A percentile compares a stretch with the other conserved stretches of the same genome.
Evolutionary conservation across 768 basidiomycete species (phyloP).

Genomic region (Boletellus emodensis): DNA sequence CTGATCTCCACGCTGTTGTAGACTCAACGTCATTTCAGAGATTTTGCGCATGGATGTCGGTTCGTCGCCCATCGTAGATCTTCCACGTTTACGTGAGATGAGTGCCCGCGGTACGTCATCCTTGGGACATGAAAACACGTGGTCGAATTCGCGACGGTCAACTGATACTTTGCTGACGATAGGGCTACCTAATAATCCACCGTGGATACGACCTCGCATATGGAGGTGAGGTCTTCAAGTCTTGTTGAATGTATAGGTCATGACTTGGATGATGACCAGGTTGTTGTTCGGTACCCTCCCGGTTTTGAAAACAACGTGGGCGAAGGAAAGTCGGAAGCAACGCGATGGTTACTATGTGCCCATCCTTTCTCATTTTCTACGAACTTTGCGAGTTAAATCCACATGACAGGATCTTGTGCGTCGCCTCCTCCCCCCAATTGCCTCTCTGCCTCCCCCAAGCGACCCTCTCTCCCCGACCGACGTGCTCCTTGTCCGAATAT

Average conservation of each 20-base stretch:
- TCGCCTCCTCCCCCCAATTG: constrained; percentile 55
- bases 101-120: constrained; percentile 55
- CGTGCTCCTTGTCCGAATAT: constrained; percentile 43
- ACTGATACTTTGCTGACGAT: constrained; percentile 4
- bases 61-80: constrained; percentile 48
- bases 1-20: constrained; percentile 23
- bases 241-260: neutral
- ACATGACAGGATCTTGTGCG: constrained; percentile 59
- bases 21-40: constrained; percentile 55
- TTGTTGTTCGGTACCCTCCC: constrained; percentile 64
- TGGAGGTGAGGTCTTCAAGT: constrained; percentile 58
- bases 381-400: constrained; percentile 9
- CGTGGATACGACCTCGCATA: constrained; percentile 70
- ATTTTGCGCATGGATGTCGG: constrained; percentile 46
- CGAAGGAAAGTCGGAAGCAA: constrained; percentile 52
- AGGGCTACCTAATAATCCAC: constrained; percentile 74
- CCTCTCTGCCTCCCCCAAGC: constrained; percentile 39
- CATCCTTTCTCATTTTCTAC: constrained; percentile 18
- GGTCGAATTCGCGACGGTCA: neutral
- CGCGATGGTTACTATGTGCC: constrained; percentile 69
- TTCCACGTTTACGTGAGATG: constrained; percentile 50
- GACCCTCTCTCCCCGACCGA: constrained; percentile 42
- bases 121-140: neutral
- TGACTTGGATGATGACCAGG: constrained; percentile 32
- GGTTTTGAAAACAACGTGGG: constrained; percentile 53